Evolutionary conservation across 2,329 filamentous ascomycete species (phyloP), one percentile per base, ranked within the genome.

Genomic region (Rutstroemia sp.): DNA sequence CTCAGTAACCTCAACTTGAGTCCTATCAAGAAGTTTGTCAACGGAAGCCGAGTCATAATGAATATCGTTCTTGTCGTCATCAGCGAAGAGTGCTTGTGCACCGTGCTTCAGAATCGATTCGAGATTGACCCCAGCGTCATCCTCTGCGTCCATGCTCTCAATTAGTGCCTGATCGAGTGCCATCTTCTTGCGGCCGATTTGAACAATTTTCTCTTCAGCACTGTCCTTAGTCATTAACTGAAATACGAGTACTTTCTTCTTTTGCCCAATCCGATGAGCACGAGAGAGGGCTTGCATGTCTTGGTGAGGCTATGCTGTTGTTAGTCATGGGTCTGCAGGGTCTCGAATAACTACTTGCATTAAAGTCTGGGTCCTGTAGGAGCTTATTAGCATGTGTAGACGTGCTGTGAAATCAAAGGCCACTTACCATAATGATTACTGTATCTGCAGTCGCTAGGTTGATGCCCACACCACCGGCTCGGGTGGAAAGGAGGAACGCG

Each of bases 401-500:
- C 14, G 9, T 36, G 9, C 16, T 36, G 36, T 36, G 8, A 10
- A n/a, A 25, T 12, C 21, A 25, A 49, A 8, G 12, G 30, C 0
- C 90, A 90, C 92, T 53, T 56, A 65, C 65, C 63, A 97, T 83
- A 62, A 99, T 96, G 62, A 99, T 96, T 59, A 99, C 95, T 0
- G 94, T 99, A 68, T 99, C 94, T 2, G 94, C 94, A 7, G 92
- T 96, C 0, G 94, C 94, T 55, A 99, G 78, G 68, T 99, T 99
- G 75, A 99, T 99, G 16, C 94, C 95, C 0, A 99, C 92, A 66
- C 95, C 94, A 54, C 94, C 94, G 17, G 95, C 92, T 61, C 94
- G 86, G 3, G 95, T 99, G 0, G 92, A 97, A 0, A 99, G 78
- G 17, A 99, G 73, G 72, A 99, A 97, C 0, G 88, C 91, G 69